Percentiles rank a stretch among this genome's conserved stretches.
Evolutionary conservation across 2,329 filamentous ascomycete genomes (phyloP).

Genomic region (Alternaria panax): DNA sequence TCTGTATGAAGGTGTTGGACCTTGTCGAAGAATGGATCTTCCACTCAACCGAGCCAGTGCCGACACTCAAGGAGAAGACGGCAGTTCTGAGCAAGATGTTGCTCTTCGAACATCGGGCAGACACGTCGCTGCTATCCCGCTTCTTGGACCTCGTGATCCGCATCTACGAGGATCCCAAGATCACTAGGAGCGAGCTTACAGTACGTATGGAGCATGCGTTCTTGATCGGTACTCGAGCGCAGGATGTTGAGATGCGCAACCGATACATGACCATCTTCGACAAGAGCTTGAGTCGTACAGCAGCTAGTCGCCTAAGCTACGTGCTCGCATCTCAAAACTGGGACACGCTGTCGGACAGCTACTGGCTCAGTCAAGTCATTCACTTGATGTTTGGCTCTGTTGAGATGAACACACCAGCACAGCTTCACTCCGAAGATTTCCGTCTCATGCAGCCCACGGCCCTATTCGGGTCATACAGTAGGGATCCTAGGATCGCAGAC

Average conservation of each 20-base stretch:
- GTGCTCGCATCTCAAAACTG: conserved; percentile 93
- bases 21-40: conserved; percentile 99
- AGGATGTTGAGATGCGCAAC: conserved; percentile 96
- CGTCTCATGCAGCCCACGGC: conserved; percentile 76
- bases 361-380: conserved; percentile 95
- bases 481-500: conserved; percentile 68
- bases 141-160: conserved; percentile 96
- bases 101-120: conserved; percentile 84
- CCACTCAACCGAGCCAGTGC: conserved; percentile 91
- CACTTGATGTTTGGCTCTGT: conserved; percentile 91
- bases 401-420: conserved; percentile 80
- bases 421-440: conserved; percentile 85
- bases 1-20: conserved; percentile 90
- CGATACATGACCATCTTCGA: conserved; percentile 97
- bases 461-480: conserved; percentile 75
- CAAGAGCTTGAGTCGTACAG: conserved; percentile 89
- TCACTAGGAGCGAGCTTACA: conserved; percentile 91
- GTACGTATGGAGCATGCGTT: conserved; percentile 98
- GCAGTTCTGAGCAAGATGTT: conserved; percentile 99
- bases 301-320: conserved; percentile 86
- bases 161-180: conserved; percentile 97
- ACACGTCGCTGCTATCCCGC: conserved; percentile 85
- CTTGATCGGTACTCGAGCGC: conserved; percentile 89
- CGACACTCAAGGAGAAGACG: conserved; percentile 97
- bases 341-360: conserved; percentile 93